These are phyloP conservation scores for Yamagishiella unicocca DNA, from an alignment of 139 green algal genomes.

Conservation along the genomic window DNA sequence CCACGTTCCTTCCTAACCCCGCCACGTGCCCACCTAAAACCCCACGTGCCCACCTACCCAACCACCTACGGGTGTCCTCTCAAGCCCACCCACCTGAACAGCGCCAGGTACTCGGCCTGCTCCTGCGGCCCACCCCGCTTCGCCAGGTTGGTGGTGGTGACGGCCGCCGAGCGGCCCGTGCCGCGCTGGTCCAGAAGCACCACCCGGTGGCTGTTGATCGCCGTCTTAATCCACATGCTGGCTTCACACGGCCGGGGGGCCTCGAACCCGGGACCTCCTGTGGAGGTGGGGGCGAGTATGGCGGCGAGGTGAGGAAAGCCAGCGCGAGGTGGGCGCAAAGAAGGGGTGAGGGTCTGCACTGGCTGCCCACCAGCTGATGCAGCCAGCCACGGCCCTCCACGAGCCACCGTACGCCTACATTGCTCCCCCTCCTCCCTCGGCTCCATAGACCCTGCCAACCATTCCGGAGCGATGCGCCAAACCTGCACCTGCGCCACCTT, in stretches of 20 bases:
- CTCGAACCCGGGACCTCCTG: constrained; percentile 79
- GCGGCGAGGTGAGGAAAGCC: background rate
- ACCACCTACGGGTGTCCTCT: background rate
- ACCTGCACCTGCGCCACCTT: no score
- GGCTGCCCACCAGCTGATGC: no score
- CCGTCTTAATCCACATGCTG: constrained; percentile 86
- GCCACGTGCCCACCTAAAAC: background rate
- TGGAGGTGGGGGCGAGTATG: background rate
- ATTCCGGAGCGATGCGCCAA: no score
- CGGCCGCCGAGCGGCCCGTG: constrained; percentile 65
- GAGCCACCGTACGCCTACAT: no score
- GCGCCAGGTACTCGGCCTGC: constrained; percentile 75
- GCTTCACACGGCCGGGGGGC: constrained; percentile 74
- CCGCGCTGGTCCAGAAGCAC: constrained; percentile 91
- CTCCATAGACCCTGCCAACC: no score
- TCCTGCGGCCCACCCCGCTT: constrained; percentile 60
- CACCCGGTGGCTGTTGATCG: constrained; percentile 79
- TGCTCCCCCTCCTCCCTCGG: no score
- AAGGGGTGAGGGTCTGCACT: background rate
- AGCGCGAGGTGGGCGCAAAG: background rate
- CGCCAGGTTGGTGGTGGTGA: constrained; percentile 78
- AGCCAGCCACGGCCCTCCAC: no score
- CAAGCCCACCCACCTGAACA: constrained; percentile 59
- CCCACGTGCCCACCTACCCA: background rate
- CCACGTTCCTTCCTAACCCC: no score